Conservation (phyloP, 139 green algal genomes). For the Edaphochlamys debaryana region DNA sequence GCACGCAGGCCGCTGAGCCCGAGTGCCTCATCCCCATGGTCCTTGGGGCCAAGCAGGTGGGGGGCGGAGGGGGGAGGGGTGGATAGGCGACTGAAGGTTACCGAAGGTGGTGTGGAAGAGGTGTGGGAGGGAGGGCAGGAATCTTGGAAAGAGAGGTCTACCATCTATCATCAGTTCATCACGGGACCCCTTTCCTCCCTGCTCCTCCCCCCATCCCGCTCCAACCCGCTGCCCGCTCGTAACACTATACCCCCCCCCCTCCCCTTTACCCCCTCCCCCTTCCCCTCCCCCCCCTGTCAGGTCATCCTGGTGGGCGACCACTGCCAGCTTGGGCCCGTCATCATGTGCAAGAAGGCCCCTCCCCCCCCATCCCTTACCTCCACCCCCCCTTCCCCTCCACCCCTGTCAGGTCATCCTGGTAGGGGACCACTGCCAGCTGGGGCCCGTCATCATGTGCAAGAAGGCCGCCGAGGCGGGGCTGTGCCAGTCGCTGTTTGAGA, state of each 20-base stretch:
- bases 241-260: too few species aligned
- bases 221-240: too few species aligned
- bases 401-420: slow-evolving; percentile 86
- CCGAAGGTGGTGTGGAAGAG: too few species aligned
- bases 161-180: too few species aligned
- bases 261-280: not conserved
- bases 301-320: slow-evolving; percentile 98
- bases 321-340: slow-evolving; percentile 95
- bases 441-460: slow-evolving; percentile 94
- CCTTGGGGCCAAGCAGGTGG: slow-evolving; percentile 91
- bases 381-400: not conserved
- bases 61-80: not conserved
- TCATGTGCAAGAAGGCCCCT: slow-evolving; percentile 93
- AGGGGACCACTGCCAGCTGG: slow-evolving; percentile 97
- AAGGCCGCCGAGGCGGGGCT: slow-evolving; percentile 89
- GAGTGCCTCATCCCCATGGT: slow-evolving; percentile 97
- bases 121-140: too few species aligned
- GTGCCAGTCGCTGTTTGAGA: slow-evolving; percentile 94
- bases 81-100: too few species aligned
- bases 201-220: too few species aligned
- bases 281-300: slow-evolving; percentile 35
- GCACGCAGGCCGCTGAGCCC: slow-evolving; percentile 93
- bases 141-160: too few species aligned
- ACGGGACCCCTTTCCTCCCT: too few species aligned
- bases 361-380: not conserved